A percentile compares a stretch with the other conserved stretches of the same genome.
Conservation (phyloP, 441 rosid genomes). For the Euphorbia schlechtendalii region DNA sequence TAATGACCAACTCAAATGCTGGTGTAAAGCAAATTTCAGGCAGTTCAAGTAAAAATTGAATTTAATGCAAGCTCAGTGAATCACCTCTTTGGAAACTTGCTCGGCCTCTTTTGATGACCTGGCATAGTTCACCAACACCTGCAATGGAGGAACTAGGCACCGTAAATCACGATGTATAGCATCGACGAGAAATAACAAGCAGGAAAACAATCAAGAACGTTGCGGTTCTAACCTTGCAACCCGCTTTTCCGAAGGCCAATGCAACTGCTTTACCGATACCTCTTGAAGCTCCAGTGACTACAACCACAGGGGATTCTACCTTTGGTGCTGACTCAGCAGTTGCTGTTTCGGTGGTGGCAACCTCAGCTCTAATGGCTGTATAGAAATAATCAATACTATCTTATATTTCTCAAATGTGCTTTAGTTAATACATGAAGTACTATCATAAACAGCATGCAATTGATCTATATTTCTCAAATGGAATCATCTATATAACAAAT, state of each 20-base stretch:
- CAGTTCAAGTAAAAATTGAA: background rate
- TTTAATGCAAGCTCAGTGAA: background rate
- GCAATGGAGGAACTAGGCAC: constrained; percentile 19
- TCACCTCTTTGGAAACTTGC: constrained; percentile 69
- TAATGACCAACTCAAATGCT: background rate
- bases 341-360: constrained; percentile 8
- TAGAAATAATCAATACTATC: background rate
- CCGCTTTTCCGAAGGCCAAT: constrained; percentile 72
- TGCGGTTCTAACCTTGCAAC: constrained; percentile 62
- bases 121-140: constrained; percentile 95
- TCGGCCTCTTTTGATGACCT: constrained; percentile 91
- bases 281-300: constrained; percentile 94
- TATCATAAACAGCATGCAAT: background rate
- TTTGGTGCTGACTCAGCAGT: constrained; percentile 16
- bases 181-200: background rate
- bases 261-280: constrained; percentile 96
- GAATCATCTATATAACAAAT: too few relatives aligned
- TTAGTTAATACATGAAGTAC: background rate
- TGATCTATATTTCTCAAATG: background rate
- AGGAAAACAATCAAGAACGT: background rate
- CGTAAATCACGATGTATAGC: background rate
- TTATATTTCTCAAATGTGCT: background rate
- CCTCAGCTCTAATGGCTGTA: constrained; percentile 6
- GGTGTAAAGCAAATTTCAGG: background rate
- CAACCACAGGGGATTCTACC: constrained; percentile 73